Evolutionary conservation across 768 basidiomycete species (phyloP), one percentile per base, ranked within the genome.

Genomic region (Russula earlei): DNA sequence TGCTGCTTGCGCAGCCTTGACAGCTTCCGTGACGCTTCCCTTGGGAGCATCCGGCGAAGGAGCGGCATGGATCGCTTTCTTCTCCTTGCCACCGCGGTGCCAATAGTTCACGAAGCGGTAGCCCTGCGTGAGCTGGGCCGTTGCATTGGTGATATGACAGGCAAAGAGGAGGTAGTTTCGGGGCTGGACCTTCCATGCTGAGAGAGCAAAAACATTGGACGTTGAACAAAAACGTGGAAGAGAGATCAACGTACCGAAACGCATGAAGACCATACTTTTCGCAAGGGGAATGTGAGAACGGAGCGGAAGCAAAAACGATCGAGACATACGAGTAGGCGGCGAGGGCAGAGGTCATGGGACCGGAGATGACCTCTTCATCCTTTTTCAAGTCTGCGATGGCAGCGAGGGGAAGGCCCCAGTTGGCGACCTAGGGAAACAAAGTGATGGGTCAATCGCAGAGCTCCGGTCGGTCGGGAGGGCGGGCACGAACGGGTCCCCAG

Each of bases 401-500:
- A 65, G 95, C 95, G 37, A 98, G 72, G 56, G 95, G 95, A 17
- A 99, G 80, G 65, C 95, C 95, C 90, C 95, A 99, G 76, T 99
- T 99, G 59, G 95, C 95, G 59, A 93, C 85, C 94, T 95, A 66
- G 37, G 38, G 93, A 54, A 64, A 59, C 56, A 24, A 29, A 34
- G n/a, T 19, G 48, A 25, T 25, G 38, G n/a, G 57, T 48, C 27
- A 54, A 40, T 45, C 34, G 41, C 44, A 36, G 37, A 40, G 15
- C 27, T 33, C 34, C 6, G 29, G 48, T 36, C 15, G 34, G 31
- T 15, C 14, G 22, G 25, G 10, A 8, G 55, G 55, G 57, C 31
- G 41, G 64, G n/a, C n/a, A 83, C 89, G 68, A 59, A 95, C 93
- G 58, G 93, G 93, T 63, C 93, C 93, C 93, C 93, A 96, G 76